Conservation (phyloP, 1,284 basidiomycete species). For the Pterulicium gracile region DNA sequence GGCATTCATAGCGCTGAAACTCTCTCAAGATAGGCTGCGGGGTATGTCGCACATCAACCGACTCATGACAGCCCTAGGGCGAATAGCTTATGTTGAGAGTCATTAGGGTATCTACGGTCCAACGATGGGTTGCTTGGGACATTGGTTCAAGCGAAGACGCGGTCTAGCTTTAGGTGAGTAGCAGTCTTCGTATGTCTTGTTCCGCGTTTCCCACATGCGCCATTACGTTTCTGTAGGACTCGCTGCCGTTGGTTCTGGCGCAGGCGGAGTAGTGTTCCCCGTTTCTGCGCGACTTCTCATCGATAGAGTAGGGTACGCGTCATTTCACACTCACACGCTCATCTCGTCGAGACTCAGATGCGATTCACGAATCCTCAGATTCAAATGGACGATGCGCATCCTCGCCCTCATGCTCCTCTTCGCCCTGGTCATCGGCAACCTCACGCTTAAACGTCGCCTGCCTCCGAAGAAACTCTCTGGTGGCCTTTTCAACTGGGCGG, state of each 20-base stretch:
- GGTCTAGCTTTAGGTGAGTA: conserved; percentile 10
- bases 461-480: conserved; percentile 36
- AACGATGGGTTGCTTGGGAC: conserved; percentile 21
- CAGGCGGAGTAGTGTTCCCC: conserved; percentile 24
- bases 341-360: background rate
- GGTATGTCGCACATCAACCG: background rate
- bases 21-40: conserved; percentile 16
- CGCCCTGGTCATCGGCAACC: conserved; percentile 27
- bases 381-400: conserved; percentile 44
- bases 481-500: conserved; percentile 36
- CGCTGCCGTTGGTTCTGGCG: conserved; percentile 13
- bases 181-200: background rate
- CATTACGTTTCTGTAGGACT: conserved; percentile 11
- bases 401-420: conserved; percentile 34
- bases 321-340: background rate
- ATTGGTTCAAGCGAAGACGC: conserved; percentile 21
- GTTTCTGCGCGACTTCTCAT: conserved; percentile 27
- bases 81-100: too few relatives aligned
- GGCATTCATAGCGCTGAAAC: background rate
- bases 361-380: conserved; percentile 18
- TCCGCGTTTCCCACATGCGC: too few relatives aligned
- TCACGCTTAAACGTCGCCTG: conserved; percentile 34
- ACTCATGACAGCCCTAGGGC: background rate
- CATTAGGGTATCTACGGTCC: conserved; percentile 7
- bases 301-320: conserved; percentile 24